Conservation (phyloP, 2,329 filamentous ascomycete genomes). For the Meredithiella fracta region DNA sequence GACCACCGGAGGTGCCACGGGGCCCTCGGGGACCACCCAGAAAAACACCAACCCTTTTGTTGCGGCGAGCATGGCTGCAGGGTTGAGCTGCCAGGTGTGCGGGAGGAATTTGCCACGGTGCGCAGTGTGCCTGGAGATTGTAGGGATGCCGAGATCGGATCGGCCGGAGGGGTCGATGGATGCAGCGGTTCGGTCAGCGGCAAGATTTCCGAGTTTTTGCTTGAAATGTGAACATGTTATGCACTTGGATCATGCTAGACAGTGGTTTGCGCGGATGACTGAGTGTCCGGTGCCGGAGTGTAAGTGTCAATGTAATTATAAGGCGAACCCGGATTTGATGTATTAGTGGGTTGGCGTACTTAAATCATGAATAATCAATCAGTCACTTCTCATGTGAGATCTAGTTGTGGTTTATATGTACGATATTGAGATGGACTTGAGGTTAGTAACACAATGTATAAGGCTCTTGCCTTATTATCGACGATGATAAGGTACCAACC, state of each 20-base stretch:
- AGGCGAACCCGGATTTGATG: conserved; percentile 41
- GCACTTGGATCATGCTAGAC: conserved; percentile 49
- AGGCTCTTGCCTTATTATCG: not conserved
- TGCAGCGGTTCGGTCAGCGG: conserved; percentile 29
- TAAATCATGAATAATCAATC: not conserved
- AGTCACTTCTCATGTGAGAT: not conserved
- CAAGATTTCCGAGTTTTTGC: conserved; percentile 52
- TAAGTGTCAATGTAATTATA: conserved; percentile 46
- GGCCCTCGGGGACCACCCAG: not conserved
- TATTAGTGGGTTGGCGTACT: conserved; percentile 22
- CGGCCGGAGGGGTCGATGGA: conserved; percentile 36
- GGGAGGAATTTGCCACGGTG: conserved; percentile 50
- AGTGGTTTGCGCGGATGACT: conserved; percentile 48
- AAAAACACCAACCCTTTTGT: conserved; percentile 36
- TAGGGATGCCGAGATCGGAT: conserved; percentile 47
- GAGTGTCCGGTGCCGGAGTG: conserved; percentile 56
- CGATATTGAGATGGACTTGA: not conserved
- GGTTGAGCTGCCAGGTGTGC: conserved; percentile 50
- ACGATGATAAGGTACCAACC: too few species aligned
- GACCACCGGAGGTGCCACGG: conserved; percentile 11
- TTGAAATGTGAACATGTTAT: conserved; percentile 51
- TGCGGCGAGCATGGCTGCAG: conserved; percentile 39
- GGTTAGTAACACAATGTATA: not conserved
- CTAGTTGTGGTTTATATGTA: not conserved
- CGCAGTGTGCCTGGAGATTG: conserved; percentile 49